A percentile compares a stretch with the other conserved stretches of the same genome.
Evolutionary conservation across 2,329 filamentous ascomycete genomes (phyloP).

Genomic region (Aspergillus pseudoglaucus): DNA sequence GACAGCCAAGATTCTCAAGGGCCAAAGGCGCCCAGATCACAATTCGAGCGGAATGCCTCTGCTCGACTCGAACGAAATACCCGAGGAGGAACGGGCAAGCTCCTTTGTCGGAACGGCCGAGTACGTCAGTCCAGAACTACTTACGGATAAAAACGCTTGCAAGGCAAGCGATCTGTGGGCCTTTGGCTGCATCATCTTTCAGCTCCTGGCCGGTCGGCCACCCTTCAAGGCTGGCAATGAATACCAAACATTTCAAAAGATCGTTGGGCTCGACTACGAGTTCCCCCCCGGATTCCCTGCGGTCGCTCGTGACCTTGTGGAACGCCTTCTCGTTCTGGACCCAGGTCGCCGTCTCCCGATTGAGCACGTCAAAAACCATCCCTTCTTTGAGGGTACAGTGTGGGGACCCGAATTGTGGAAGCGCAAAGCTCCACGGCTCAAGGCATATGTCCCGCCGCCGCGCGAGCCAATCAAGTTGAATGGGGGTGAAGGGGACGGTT

Average conservation of each 20-base stretch:
- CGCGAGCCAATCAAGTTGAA: constrained; percentile 75
- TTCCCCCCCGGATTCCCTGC: constrained; percentile 85
- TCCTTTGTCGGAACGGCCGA: constrained; percentile 98
- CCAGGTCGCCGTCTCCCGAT: constrained; percentile 77
- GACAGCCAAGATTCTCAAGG: constrained; percentile 83
- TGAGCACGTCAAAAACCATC: constrained; percentile 93
- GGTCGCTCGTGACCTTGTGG: constrained; percentile 79
- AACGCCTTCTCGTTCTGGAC: constrained; percentile 83
- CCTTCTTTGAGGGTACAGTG: constrained; percentile 81
- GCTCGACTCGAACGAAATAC: constrained; percentile 48
- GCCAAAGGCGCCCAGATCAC: constrained; percentile 40
- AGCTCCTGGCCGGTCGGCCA: constrained; percentile 87
- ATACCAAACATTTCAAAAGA: constrained; percentile 97
- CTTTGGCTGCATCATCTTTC: constrained; percentile 96
- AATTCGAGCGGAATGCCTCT: constrained; percentile 40
- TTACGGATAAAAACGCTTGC: constrained; percentile 93
- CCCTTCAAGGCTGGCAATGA: constrained; percentile 96
- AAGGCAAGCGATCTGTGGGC: constrained; percentile 98
- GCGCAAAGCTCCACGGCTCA: constrained; percentile 77
- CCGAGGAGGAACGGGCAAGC: constrained; percentile 68
- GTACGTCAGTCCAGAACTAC: constrained; percentile 94
- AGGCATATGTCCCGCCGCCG: constrained; percentile 70
- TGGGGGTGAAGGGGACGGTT: constrained; percentile 40
- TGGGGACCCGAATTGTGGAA: constrained; percentile 87
- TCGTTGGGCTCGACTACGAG: constrained; percentile 86